Percentiles rank a stretch among this genome's conserved stretches.
Evolutionary conservation across 2,329 filamentous ascomycete species (phyloP).

Genomic region (Biscogniauxia sp.): DNA sequence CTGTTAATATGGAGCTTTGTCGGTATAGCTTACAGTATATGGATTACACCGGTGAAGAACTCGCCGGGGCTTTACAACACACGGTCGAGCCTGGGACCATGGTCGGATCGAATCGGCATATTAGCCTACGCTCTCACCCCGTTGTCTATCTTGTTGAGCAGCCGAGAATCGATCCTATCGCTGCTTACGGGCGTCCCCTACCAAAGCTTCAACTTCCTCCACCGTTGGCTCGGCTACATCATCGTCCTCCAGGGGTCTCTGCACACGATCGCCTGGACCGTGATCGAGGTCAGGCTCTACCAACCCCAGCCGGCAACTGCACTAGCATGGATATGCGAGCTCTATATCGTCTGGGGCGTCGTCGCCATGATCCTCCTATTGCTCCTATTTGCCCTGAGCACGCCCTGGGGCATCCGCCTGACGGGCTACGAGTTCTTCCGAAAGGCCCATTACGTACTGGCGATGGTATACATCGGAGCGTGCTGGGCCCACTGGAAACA

Average conservation of each 20-base stretch:
- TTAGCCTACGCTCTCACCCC: slow-evolving; percentile 74
- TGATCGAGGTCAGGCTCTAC: slow-evolving; percentile 66
- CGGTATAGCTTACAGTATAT: slow-evolving; percentile 65
- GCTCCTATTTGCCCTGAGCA: slow-evolving; percentile 59
- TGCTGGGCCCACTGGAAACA: slow-evolving; percentile 73
- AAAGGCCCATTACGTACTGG: slow-evolving; percentile 70
- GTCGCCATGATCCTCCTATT: slow-evolving; percentile 65
- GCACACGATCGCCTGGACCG: slow-evolving; percentile 69
- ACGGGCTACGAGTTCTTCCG: slow-evolving; percentile 79
- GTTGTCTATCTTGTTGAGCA: slow-evolving; percentile 64
- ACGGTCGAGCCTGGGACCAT: slow-evolving; percentile 64
- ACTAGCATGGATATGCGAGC: slow-evolving; percentile 55
- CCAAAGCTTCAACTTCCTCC: slow-evolving; percentile 74
- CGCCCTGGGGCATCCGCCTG: slow-evolving; percentile 55
- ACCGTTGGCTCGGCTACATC: slow-evolving; percentile 72
- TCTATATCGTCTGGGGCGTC: slow-evolving; percentile 72
- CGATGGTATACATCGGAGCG: slow-evolving; percentile 71
- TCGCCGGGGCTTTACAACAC: slow-evolving; percentile 58
- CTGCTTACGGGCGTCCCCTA: slow-evolving; percentile 71
- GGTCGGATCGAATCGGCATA: slow-evolving; percentile 66
- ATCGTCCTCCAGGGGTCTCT: slow-evolving; percentile 66
- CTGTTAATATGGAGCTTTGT: slow-evolving; percentile 67
- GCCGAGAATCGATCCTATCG: slow-evolving; percentile 67
- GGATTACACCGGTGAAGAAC: slow-evolving; percentile 66
- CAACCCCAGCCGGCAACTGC: slow-evolving; percentile 66